Evolutionary conservation across 768 basidiomycete species (phyloP).

Genomic region (Russula virescens): DNA sequence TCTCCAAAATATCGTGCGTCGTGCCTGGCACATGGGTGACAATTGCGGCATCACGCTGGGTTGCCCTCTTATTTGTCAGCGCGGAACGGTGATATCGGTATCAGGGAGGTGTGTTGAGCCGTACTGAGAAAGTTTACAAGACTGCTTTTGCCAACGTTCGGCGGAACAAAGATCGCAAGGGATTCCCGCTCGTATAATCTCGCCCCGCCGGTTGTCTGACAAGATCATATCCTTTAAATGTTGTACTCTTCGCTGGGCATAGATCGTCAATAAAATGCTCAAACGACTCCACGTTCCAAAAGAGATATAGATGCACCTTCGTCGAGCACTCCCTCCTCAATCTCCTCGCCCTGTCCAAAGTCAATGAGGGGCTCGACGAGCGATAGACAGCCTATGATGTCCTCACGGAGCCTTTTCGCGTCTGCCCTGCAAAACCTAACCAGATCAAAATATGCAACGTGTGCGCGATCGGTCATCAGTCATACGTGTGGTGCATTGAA

Average conservation of each 20-base stretch:
- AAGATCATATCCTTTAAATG: conserved; percentile 49
- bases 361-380: conserved; percentile 86
- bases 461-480: no score
- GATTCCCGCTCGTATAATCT: conserved; percentile 78
- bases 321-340: conserved; percentile 76
- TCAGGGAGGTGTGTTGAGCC: background rate
- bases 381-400: conserved; percentile 68
- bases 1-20: conserved; percentile 79
- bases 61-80: conserved; percentile 34
- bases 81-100: background rate
- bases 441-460: no score
- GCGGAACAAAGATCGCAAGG: conserved; percentile 85
- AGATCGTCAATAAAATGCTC: background rate
- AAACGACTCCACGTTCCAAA: background rate
- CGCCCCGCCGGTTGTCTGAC: conserved; percentile 68
- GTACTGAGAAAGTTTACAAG: conserved; percentile 80
- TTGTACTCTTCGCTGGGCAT: conserved; percentile 47
- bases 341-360: conserved; percentile 87
- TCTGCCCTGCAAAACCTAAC: conserved; percentile 46
- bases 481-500: no score
- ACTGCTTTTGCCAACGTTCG: conserved; percentile 93
- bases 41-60: conserved; percentile 83
- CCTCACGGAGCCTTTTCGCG: conserved; percentile 50
- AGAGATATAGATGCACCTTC: conserved; percentile 43
- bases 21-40: conserved; percentile 88